Conservation (phyloP, 352 stramenopile species). For the Phytophthora pinifolia region DNA sequence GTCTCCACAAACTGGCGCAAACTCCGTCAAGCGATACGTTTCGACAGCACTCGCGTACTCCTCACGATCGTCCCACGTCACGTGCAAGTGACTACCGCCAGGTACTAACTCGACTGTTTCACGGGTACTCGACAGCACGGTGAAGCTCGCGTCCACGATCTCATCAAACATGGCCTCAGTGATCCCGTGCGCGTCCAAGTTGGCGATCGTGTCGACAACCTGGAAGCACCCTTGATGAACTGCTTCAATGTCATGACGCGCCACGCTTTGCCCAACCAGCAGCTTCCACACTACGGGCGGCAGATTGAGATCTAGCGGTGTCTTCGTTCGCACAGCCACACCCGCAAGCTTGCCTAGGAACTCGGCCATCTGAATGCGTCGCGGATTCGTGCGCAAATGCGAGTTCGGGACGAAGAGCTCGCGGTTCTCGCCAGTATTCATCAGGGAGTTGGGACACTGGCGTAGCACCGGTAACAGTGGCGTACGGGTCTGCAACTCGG, state of each 20-base stretch:
- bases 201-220: slow-evolving; percentile 88
- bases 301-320: slow-evolving; percentile 91
- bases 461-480: slow-evolving; percentile 80
- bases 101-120: slow-evolving; percentile 82
- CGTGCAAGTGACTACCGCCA: slow-evolving; percentile 72
- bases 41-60: slow-evolving; percentile 83
- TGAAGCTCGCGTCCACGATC: slow-evolving; percentile 91
- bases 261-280: slow-evolving; percentile 82
- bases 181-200: slow-evolving; percentile 76
- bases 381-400: slow-evolving; percentile 47
- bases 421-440: slow-evolving; percentile 86
- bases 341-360: slow-evolving; percentile 95
- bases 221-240: slow-evolving; percentile 87
- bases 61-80: slow-evolving; percentile 90
- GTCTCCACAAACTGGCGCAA: slow-evolving; percentile 69
- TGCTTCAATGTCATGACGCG: slow-evolving; percentile 76
- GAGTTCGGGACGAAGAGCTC: slow-evolving; percentile 86
- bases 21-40: slow-evolving; percentile 79
- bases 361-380: slow-evolving; percentile 87
- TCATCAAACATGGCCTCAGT: slow-evolving; percentile 89
- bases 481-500: slow-evolving; percentile 78
- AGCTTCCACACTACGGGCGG: slow-evolving; percentile 92
- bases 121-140: slow-evolving; percentile 79
- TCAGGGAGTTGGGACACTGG: slow-evolving; percentile 87
- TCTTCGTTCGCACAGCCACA: slow-evolving; percentile 92